Evolutionary conservation across 768 basidiomycete species (phyloP).

Genomic region (Mycena haematopus): DNA sequence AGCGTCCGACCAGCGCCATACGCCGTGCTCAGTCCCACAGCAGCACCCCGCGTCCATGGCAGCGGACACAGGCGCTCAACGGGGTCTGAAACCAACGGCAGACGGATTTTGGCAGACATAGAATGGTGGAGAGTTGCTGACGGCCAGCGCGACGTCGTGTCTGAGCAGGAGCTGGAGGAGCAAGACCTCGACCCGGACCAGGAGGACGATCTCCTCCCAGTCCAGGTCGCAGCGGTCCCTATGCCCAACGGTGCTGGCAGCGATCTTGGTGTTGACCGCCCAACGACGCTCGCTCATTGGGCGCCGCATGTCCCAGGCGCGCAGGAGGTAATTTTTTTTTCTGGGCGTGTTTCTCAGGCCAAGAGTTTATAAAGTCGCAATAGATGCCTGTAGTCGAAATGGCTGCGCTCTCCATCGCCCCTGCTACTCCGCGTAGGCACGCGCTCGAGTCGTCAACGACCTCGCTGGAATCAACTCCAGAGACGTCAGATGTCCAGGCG

Average conservation of each 20-base stretch:
- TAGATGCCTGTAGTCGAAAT: conserved; percentile 53
- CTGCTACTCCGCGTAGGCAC: conserved; percentile 55
- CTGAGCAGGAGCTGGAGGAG: conserved; percentile 23
- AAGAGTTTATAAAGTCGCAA: conserved; percentile 8
- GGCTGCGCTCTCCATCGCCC: conserved; percentile 62
- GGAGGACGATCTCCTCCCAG: conserved; percentile 50
- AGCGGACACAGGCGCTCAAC: conserved; percentile 67
- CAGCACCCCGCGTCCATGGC: conserved; percentile 39
- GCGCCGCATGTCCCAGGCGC: conserved; percentile 33
- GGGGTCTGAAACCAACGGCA: conserved; percentile 65
- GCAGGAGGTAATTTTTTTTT: conserved; percentile 44
- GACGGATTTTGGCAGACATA: conserved; percentile 84
- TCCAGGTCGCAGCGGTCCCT: conserved; percentile 40
- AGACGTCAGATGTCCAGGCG: conserved; percentile 32
- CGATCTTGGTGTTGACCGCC: conserved; percentile 42
- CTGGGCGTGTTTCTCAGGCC: neutral
- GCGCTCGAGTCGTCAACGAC: conserved; percentile 55
- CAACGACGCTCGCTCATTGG: conserved; percentile 45
- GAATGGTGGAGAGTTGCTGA: conserved; percentile 87
- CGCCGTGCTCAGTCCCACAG: conserved; percentile 44
- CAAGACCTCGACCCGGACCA: conserved; percentile 46
- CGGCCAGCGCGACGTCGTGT: conserved; percentile 59
- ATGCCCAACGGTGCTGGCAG: conserved; percentile 33
- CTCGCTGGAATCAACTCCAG: conserved; percentile 66
- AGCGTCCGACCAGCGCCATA: conserved; percentile 76